Evolutionary conservation across 83 land plant genomes (phyloP), one percentile per base, ranked within the genome.

Genomic region (Picea abies): DNA sequence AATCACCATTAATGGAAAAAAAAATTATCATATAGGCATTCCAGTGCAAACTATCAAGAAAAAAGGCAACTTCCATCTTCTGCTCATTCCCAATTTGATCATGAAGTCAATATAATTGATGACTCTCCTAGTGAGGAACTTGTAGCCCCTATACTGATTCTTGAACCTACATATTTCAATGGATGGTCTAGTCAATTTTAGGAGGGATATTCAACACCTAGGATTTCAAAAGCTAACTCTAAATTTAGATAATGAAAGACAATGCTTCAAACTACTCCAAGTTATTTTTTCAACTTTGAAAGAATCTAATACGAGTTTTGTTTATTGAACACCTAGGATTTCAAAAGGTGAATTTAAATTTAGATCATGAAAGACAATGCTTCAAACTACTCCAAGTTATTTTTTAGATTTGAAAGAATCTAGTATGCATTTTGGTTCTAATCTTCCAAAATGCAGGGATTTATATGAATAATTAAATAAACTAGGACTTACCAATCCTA

Each of bases 71-170:
- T 66, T 75, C 8, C 41, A 61, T 63, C 78, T 56, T 52, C 23
- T 62, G 49, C 32, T 49, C 19, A 47, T 47, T 61, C 71, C 11
- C 66, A 39, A 72, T 32, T 81, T 11, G 62, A 23, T 12, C 60
- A 63, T n/a, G 86, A 84, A 80, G 83, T 87, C 3, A 87, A 82
- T 26, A 60, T 82, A 44, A 81, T 87, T 78, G 89, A 84, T 76
- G 89, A 88, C 77, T 29, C 79, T 73, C 71, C 84, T 56, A 84
- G 84, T 22, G 66, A 63, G 39, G 84, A 87, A 47, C 47, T 81
- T 26, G 83, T 61, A n/a, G 25, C 60, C 37, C 47, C 41, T 19
- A 58, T 22, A 10, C 9, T 32, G 71, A 61, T 72, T 71, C 69
- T 20, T 77, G 66, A 79, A 66, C 39, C 81, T 49, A 29, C n/a